Evolutionary conservation across 176 grass and related monocot species (phyloP), one percentile per base, ranked within the genome.

Genomic region (Alloteropsis semialata): DNA sequence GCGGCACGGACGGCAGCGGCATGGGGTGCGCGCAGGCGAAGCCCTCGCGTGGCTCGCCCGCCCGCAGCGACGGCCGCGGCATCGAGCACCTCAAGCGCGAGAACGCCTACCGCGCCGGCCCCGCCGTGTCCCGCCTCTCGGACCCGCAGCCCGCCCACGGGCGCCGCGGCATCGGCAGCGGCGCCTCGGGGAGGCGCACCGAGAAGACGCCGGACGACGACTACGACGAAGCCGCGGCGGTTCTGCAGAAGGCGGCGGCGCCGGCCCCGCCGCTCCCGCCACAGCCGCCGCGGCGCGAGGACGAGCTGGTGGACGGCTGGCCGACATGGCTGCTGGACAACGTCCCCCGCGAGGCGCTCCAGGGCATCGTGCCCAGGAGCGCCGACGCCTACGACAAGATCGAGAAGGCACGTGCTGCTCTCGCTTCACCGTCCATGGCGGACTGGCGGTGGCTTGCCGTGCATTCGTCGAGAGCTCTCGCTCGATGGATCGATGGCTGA

Each of bases 321-420:
- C 92, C 92, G 60, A 78, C 75, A n/a, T 94, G 92, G 92, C 79
- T 94, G 0, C 65, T 89, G 0, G 80, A 70, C 11, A 94, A 94
- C 81, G 83, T 91, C 18, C 86, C 86, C 1, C 67, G 80, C 2
- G 86, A 89, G 72, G 79, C 78, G 21, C 92, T 94, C 8, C n/a
- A 80, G 3, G 92, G 86, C 13, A 86, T 91, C 55, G 83, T 91
- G 12, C 84, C 89, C 27, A 74, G 48, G 42, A 94, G 92, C 72
- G 89, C 92, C 19, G 89, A 94, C 73, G 87, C 86, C 4, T 94
- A 89, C 79, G 89, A 94, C 72, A 91, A 94, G 84, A 65, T 94
- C 50, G 89, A 91, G 30, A 91, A 94, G 85, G 34, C 34, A 36
- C 34, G 34, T 36, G 5, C n/a, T n/a, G n/a, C n/a, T n/a, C n/a